Percentiles rank a stretch among this genome's conserved stretches.
Conservation (phyloP, 2,329 filamentous ascomycete genomes). For the Trichoderma guizhouense region DNA sequence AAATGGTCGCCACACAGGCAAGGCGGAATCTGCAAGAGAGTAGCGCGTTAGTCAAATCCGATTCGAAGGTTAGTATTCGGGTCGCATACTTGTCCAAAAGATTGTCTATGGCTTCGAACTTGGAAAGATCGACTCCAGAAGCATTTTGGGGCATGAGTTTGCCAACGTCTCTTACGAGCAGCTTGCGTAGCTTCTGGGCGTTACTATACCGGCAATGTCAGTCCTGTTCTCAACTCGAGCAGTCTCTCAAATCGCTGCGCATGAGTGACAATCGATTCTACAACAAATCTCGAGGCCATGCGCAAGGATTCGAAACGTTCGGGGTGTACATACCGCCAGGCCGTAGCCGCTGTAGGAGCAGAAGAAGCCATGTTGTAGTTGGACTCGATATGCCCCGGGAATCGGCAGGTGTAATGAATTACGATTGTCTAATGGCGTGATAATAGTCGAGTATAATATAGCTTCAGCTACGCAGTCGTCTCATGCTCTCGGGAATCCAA, state of each 20-base stretch:
- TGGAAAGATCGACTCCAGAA: conserved; percentile 38
- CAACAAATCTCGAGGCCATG: not conserved
- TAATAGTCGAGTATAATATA: not conserved
- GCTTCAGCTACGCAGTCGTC: conserved; percentile 28
- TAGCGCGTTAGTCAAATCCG: not conserved
- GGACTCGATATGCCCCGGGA: not conserved
- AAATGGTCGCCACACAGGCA: conserved; percentile 68
- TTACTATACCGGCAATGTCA: conserved; percentile 31
- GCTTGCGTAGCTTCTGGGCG: conserved; percentile 43
- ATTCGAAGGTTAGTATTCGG: not conserved
- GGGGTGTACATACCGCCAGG: conserved; percentile 38
- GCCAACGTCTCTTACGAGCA: conserved; percentile 42
- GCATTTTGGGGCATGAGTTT: conserved; percentile 37
- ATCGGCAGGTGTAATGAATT: not conserved
- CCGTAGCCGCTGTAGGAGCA: conserved; percentile 33
- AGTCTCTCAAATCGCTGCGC: not conserved
- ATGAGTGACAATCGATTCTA: no score
- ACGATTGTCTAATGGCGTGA: not conserved
- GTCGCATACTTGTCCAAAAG: conserved; percentile 39
- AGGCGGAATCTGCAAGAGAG: conserved; percentile 58
- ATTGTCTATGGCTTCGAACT: conserved; percentile 44
- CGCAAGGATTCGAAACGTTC: not conserved
- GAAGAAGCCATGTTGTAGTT: conserved; percentile 17
- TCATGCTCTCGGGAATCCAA: conserved; percentile 35
- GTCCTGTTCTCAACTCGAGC: not conserved